These are phyloP conservation scores for Penicillium tannophilum DNA, from an alignment of 495 filamentous ascomycete genomes.

Conservation along the genomic window DNA sequence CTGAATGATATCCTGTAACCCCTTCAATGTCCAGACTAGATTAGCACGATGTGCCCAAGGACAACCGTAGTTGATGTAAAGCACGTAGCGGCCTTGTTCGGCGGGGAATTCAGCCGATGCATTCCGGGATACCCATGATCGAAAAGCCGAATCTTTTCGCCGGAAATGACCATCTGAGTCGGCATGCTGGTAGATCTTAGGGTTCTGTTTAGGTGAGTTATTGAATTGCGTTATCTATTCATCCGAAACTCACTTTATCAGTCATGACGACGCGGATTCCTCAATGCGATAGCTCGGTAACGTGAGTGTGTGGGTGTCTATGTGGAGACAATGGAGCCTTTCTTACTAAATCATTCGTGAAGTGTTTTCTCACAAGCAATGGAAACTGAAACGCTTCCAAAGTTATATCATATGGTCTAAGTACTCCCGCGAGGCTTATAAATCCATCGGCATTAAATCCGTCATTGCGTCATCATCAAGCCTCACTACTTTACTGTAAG, in stretches of 20 bases:
- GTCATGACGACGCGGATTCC: constrained; percentile 5
- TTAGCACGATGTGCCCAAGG: constrained; percentile 84
- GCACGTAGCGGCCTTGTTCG: constrained; percentile 74
- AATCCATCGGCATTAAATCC: constrained; percentile 6
- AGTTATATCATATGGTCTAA: not conserved
- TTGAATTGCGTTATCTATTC: not conserved
- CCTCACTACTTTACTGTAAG: no score
- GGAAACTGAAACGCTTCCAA: not conserved
- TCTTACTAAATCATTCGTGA: no score
- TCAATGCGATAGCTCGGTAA: no score
- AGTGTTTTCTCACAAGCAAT: no score
- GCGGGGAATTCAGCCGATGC: constrained; percentile 66
- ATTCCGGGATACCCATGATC: constrained; percentile 52
- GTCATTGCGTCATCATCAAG: constrained; percentile 8
- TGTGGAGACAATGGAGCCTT: no score
- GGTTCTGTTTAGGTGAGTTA: constrained; percentile 12
- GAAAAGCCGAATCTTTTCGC: constrained; percentile 50
- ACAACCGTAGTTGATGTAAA: constrained; percentile 76
- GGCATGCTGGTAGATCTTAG: constrained; percentile 36
- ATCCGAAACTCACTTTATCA: constrained; percentile 9
- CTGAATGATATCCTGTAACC: constrained; percentile 71
- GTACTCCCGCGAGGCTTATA: constrained; percentile 7
- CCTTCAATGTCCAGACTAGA: constrained; percentile 77
- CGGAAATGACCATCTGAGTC: constrained; percentile 55
- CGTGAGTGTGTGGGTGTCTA: no score